These are phyloP conservation scores for Penicillium diatomitis DNA, from an alignment of 495 filamentous ascomycete genomes.

Conservation along the genomic window DNA sequence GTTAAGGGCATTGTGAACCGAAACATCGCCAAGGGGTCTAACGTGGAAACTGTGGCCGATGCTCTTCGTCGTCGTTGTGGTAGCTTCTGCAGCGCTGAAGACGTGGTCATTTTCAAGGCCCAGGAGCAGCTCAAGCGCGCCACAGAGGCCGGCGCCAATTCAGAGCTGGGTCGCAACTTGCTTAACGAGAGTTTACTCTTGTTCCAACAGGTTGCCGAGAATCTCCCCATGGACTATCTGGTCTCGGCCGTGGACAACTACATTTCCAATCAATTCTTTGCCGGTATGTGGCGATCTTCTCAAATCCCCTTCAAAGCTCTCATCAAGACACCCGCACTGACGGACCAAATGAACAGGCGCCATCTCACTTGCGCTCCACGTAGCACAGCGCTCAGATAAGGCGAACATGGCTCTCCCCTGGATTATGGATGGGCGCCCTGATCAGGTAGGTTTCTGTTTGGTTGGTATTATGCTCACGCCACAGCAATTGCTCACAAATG, in stretches of 20 bases:
- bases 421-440: conserved; percentile 53
- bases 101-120: conserved; percentile 96
- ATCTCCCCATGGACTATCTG: conserved; percentile 71
- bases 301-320: neutral
- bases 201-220: conserved; percentile 78
- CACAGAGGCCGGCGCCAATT: conserved; percentile 62
- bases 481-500: conserved; percentile 3
- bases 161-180: conserved; percentile 67
- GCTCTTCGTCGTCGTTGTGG: conserved; percentile 83
- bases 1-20: conserved; percentile 97
- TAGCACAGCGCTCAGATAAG: conserved; percentile 73
- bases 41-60: conserved; percentile 94
- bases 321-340: neutral
- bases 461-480: neutral
- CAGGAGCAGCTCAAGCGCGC: conserved; percentile 88
- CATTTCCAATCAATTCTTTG: conserved; percentile 74
- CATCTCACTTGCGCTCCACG: conserved; percentile 76
- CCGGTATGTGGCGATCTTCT: conserved; percentile 27
- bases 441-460: conserved; percentile 29
- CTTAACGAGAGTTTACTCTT: conserved; percentile 81
- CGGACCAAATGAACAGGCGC: conserved; percentile 47
- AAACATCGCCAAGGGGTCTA: conserved; percentile 89
- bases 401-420: conserved; percentile 74
- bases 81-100: conserved; percentile 92
- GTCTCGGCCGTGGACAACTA: conserved; percentile 70